Evolutionary conservation across 2,329 filamentous ascomycete genomes (phyloP), one percentile per base, ranked within the genome.

Genomic region (Plectosphaerella sp.): DNA sequence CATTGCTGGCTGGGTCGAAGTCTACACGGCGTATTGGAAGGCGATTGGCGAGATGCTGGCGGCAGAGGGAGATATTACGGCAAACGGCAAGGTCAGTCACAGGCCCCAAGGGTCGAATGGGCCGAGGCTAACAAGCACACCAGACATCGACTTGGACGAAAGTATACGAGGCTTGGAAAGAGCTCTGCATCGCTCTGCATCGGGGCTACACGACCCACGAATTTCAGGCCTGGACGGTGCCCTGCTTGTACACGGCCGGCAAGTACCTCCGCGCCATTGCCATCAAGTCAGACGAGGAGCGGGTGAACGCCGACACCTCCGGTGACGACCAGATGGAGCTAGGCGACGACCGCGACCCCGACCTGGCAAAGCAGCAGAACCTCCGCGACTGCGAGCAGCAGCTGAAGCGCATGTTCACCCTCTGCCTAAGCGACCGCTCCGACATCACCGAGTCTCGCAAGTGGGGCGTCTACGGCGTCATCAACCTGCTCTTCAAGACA

Each of bases 401-500:
- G 45, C 84, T 99, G 54, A 97, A 97, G 68, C 83, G 89, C 47
- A 91, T 97, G 59, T 99, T 97, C 68, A 89, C 89, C 15, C 72
- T 96, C 5, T 99, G 94, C 67, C 77, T 96, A 47, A 91, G 85
- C 62, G 94, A 99, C 67, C 87, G 91, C 90, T 95, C 89, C 55
- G 85, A 88, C 14, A 75, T 97, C 45, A 85, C 91, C 63, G 88
- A 96, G 62, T 97, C 93, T 9, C 85, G 94, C 51, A 99, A 97
- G 81, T 99, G 94, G 94, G 95, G 91, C 7, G 89, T 96, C 47
- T 99, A 99, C 74, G 92, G 91, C 68, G 87, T 93, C 58, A 91
- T 92, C 64, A 97, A 96, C 65, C 80, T 99, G 8, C 78, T 97
- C 14, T 99, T 99, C 82, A 97, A 97, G 72, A 97, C 92, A 2